Base-by-base conservation (phyloP, 2,329 filamentous ascomycete genomes). In the Malbranchea zuffiana region DNA sequence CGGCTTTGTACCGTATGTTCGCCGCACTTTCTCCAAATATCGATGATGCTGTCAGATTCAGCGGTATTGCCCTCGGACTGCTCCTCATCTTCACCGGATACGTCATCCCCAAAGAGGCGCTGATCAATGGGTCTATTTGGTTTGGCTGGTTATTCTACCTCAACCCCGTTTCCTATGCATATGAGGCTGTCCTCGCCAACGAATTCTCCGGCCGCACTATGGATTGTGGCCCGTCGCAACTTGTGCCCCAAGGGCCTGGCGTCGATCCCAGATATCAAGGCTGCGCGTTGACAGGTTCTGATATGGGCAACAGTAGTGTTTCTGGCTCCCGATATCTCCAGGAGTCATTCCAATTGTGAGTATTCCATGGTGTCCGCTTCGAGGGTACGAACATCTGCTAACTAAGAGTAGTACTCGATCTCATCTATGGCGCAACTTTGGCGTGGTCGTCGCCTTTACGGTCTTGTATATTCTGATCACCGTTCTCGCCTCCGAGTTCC, bases 61-160 rank as follows among this genome's bases (percentile, higher is more conserved):
- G 32, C 18, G 38, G 38, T 25, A 40, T 40, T 47, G 75, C 75
- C 0, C 60, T 82, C 0, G 81, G 80, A 0, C 86, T 85, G 55
- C 55, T 74, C 2, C 74, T 87, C 47, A 84, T 81, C 0, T 82
- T 86, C 50, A 69, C 72, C 31, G 83, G 83, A 4, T 84, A 88
- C 62, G 74, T 86, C 55, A 81, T 88, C 51, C 62, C 62, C 1
- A 56, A 52, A 0, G 47, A 46, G 6, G 50, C 87, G 81, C 81
- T 29, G 85, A 85, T 5, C 82, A 86, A 59, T 59, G n/a, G n/a
- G n/a, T n/a, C n/a, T n/a, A n/a, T n/a, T n/a, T 93, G 84, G 83
- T 81, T 80, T 48, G 69, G 76, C 41, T 92, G 84, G 84, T 74
- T 92, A 44, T 81, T 80, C 54, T 88, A 83, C 54, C 63, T 88